phyloP scores from a whole-genome alignment of 2,329 filamentous ascomycete species.

The Trichoderma semiorbis region DNA sequence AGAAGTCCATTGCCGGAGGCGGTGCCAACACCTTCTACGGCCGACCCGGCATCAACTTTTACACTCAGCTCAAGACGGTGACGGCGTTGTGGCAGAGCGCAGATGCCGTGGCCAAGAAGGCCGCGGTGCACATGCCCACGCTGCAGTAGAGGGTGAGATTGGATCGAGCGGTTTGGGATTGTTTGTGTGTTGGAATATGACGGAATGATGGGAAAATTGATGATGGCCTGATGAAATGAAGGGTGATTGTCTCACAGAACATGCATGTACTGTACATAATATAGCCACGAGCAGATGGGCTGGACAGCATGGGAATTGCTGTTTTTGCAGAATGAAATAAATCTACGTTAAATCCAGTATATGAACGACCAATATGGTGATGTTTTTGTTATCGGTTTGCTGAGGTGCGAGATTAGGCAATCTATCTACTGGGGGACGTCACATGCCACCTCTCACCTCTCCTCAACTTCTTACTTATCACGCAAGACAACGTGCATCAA shows the following conservation, averaged over 20 bases:
- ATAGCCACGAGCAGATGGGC: background rate
- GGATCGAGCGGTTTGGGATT: background rate
- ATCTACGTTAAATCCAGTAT: background rate
- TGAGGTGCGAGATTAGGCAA: background rate
- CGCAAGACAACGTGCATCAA: background rate
- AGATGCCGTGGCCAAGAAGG: conserved; percentile 81
- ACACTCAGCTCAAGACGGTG: conserved; percentile 97
- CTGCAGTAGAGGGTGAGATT: conserved; percentile 7
- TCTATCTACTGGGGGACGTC: background rate
- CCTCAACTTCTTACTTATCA: background rate
- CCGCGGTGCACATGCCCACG: conserved; percentile 81
- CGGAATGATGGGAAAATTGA: background rate
- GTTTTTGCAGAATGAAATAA: background rate
- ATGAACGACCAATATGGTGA: background rate
- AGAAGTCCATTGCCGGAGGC: conserved; percentile 88
- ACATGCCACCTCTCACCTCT: background rate
- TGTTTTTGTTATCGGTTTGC: background rate
- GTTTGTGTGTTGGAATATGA: background rate
- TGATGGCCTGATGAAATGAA: background rate
- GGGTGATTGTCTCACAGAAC: background rate
- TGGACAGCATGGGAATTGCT: conserved; percentile 1
- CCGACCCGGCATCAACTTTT: conserved; percentile 86
- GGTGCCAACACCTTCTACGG: conserved; percentile 95
- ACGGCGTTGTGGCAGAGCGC: conserved; percentile 85
- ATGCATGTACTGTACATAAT: background rate